Evolutionary conservation across 1,139 yeast genomes (phyloP).

Genomic region (Hemisphaericaspora xylanilytica): DNA sequence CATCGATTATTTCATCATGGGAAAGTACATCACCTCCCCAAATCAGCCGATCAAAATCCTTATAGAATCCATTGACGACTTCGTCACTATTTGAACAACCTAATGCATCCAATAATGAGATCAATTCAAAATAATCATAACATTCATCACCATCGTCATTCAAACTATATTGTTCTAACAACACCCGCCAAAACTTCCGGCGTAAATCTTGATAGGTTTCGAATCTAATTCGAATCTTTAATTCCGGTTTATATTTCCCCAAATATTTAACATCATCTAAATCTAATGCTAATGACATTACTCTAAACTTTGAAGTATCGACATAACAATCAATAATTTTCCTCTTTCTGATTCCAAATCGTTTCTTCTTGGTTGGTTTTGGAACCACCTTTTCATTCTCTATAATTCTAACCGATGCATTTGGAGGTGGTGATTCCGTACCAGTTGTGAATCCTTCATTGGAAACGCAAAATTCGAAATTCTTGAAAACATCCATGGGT

Average conservation of each 20-base stretch:
- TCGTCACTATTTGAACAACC: constrained; percentile 57
- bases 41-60: constrained; percentile 37
- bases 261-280: constrained; percentile 32
- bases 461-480: not conserved
- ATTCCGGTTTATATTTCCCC: constrained; percentile 48
- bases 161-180: constrained; percentile 50
- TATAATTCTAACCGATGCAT: constrained; percentile 22
- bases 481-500: constrained; percentile 1
- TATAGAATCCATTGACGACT: constrained; percentile 46
- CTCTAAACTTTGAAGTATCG: constrained; percentile 43
- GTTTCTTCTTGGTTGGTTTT: constrained; percentile 25
- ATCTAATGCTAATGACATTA: constrained; percentile 39
- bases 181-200: constrained; percentile 66
- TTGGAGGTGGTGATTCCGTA: constrained; percentile 15
- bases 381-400: constrained; percentile 35
- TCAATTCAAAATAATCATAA: constrained; percentile 55
- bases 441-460: constrained; percentile 11
- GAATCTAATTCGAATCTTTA: constrained; percentile 63
- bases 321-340: constrained; percentile 27
- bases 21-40: constrained; percentile 59
- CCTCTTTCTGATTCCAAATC: constrained; percentile 28
- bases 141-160: constrained; percentile 29
- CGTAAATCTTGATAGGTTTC: constrained; percentile 66
- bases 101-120: constrained; percentile 57
- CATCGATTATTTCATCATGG: constrained; percentile 56